A percentile compares a stretch with the other conserved stretches of the same genome.
Conservation (phyloP, 805 yeast genomes). For the Nematodospora valgi region DNA sequence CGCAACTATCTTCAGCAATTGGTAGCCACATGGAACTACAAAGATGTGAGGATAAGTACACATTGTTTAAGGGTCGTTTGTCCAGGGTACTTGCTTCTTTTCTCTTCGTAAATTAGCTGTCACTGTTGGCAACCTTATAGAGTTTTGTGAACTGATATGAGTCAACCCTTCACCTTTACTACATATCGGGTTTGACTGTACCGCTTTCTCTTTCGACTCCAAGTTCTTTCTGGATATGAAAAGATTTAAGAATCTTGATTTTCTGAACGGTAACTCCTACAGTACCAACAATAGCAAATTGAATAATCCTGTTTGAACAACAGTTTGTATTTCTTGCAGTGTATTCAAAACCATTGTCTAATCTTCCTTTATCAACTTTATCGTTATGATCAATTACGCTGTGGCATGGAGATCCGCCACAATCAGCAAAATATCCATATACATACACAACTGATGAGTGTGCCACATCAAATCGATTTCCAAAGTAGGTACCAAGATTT, state of each 20-base stretch:
- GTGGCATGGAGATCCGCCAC: constrained; percentile 2
- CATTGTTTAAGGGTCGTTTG: constrained; percentile 2
- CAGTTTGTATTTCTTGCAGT: constrained; percentile 16
- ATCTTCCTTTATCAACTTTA: constrained; percentile 18
- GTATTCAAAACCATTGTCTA: constrained; percentile 14
- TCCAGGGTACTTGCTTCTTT: constrained; percentile 5
- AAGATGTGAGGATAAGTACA: constrained; percentile 4
- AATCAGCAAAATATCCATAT: constrained; percentile 13
- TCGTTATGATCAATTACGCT: constrained; percentile 22
- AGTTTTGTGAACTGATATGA: constrained; percentile 15
- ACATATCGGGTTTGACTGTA: constrained; percentile 6
- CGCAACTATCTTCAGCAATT: constrained; percentile 2
- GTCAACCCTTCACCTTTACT: constrained; percentile 10
- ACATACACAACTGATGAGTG: constrained; percentile 21
- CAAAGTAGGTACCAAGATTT: constrained; percentile 18
- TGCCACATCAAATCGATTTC: constrained; percentile 28
- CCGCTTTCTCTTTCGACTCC: constrained; percentile 1
- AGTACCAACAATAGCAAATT: constrained; percentile 20
- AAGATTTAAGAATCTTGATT: constrained; percentile 5
- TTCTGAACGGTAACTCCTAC: constrained; percentile 8
- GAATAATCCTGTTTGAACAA: constrained; percentile 14
- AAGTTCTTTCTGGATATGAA: constrained; percentile 3
- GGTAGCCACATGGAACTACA: constrained; percentile 9
- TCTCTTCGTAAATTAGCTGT: constrained; percentile 4
- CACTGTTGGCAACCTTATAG: constrained; percentile 9